Evolutionary conservation across 2,329 filamentous ascomycete genomes (phyloP).

Genomic region (Emericellopsis cladophorae): DNA sequence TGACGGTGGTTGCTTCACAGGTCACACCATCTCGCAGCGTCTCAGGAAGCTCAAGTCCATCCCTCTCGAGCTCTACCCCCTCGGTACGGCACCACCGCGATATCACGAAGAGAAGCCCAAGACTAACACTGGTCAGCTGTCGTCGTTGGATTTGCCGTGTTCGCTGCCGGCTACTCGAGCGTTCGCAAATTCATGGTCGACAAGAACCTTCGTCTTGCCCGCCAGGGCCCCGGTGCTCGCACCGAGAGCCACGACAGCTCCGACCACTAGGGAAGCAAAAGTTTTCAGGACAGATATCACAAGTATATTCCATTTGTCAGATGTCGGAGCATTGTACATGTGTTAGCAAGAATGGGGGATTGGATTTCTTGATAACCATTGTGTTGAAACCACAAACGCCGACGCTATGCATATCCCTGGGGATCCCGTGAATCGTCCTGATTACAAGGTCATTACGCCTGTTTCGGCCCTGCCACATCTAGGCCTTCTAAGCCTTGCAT

Average conservation of each 20-base stretch:
- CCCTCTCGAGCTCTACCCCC: conserved; percentile 85
- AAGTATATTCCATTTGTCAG: conserved; percentile 6
- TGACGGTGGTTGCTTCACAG: conserved; percentile 29
- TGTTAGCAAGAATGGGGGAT: conserved; percentile 4
- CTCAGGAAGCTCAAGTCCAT: conserved; percentile 81
- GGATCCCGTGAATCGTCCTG: conserved; percentile 4
- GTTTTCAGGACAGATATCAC: not conserved
- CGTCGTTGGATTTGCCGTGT: conserved; percentile 75
- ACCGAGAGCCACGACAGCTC: conserved; percentile 19
- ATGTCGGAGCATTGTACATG: conserved; percentile 7
- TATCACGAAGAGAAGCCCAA: not conserved
- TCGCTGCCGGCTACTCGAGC: conserved; percentile 73
- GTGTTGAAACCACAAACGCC: conserved; percentile 22
- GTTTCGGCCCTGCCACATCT: conserved; percentile 87
- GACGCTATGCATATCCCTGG: conserved; percentile 27
- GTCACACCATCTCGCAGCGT: conserved; percentile 93
- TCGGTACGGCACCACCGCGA: conserved; percentile 46
- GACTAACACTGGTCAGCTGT: conserved; percentile 41
- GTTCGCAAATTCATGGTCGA: conserved; percentile 73
- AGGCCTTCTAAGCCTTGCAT: conserved; percentile 94
- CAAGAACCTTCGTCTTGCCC: conserved; percentile 80
- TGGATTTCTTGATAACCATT: not conserved
- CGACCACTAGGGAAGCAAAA: conserved; percentile 8
- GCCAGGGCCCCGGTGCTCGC: conserved; percentile 42
- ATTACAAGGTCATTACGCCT: conserved; percentile 34